Evolutionary conservation across 2,329 filamentous ascomycete genomes (phyloP).

Genomic region (Epichloe scottii): DNA sequence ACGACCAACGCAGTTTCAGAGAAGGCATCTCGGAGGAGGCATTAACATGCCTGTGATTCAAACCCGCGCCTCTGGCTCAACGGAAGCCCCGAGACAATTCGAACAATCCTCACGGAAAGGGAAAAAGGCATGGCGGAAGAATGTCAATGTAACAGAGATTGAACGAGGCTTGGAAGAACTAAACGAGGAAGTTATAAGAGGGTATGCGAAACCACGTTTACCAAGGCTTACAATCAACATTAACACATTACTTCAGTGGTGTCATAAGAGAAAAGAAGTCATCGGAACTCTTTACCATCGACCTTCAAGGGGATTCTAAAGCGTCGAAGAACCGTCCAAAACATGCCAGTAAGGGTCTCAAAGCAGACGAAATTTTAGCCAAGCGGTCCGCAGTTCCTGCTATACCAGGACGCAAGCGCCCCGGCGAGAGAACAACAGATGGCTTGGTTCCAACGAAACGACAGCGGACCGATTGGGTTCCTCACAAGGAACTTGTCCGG

Average conservation of each 20-base stretch:
- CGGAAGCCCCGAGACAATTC: constrained; percentile 61
- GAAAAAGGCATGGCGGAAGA: constrained; percentile 98
- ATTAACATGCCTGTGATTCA: constrained; percentile 40
- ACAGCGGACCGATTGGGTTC: constrained; percentile 65
- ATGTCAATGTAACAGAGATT: constrained; percentile 85
- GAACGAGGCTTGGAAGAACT: constrained; percentile 70
- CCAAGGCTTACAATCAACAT: too few relatives aligned
- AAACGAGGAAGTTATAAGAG: constrained; percentile 82
- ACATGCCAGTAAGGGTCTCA: constrained; percentile 65
- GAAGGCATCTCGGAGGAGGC: not conserved
- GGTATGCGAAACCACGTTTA: constrained; percentile 38
- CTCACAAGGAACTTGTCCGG: constrained; percentile 69
- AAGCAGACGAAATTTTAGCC: constrained; percentile 83
- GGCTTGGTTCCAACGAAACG: constrained; percentile 65
- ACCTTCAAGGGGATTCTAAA: constrained; percentile 56
- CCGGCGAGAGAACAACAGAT: constrained; percentile 56
- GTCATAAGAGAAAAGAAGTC: constrained; percentile 74
- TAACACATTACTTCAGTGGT: constrained; percentile 42
- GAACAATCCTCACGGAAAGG: constrained; percentile 90
- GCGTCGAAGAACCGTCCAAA: constrained; percentile 52
- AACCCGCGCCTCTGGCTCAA: constrained; percentile 31
- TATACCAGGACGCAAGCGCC: constrained; percentile 66
- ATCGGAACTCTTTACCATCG: constrained; percentile 73
- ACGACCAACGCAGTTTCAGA: not conserved
- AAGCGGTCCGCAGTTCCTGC: constrained; percentile 71